A percentile compares a stretch with the other conserved stretches of the same genome.
Conservation (phyloP, 2,329 filamentous ascomycete species). For the Colletotrichum higginsianum region DNA sequence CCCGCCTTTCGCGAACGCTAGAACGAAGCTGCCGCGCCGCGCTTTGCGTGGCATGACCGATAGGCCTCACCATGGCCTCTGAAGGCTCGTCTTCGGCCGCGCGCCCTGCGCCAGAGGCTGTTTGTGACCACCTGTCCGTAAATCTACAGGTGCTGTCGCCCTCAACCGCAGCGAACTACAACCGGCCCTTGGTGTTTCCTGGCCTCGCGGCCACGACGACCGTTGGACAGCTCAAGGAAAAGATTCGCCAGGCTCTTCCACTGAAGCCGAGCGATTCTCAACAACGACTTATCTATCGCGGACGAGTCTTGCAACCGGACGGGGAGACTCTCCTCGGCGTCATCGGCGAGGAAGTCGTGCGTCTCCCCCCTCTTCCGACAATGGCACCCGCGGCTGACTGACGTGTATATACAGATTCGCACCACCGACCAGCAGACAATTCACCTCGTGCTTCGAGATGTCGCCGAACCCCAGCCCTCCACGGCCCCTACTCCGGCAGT, state of each 20-base stretch:
- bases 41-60: slow-evolving; percentile 39
- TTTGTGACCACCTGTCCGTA: slow-evolving; percentile 58
- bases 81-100: slow-evolving; percentile 48
- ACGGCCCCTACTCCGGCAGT: slow-evolving; percentile 46
- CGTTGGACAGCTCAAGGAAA: slow-evolving; percentile 70
- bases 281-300: slow-evolving; percentile 74
- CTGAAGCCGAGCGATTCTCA: slow-evolving; percentile 67
- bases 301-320: slow-evolving; percentile 69
- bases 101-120: slow-evolving; percentile 46
- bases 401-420: slow-evolving; percentile 33
- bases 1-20: slow-evolving; percentile 4
- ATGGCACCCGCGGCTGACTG: slow-evolving; percentile 34
- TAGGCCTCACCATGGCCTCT: slow-evolving; percentile 56
- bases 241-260: slow-evolving; percentile 67
- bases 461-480: slow-evolving; percentile 47
- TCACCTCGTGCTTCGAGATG: slow-evolving; percentile 66
- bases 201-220: slow-evolving; percentile 66
- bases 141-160: slow-evolving; percentile 73
- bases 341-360: slow-evolving; percentile 69
- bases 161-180: slow-evolving; percentile 63
- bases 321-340: slow-evolving; percentile 69
- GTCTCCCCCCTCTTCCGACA: slow-evolving; percentile 44
- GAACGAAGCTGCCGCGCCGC: slow-evolving; percentile 38
- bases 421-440: slow-evolving; percentile 62
- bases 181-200: slow-evolving; percentile 65